phyloP scores from a whole-genome alignment of 2,329 filamentous ascomycete species.

The Reticulascus tulasneorum region DNA sequence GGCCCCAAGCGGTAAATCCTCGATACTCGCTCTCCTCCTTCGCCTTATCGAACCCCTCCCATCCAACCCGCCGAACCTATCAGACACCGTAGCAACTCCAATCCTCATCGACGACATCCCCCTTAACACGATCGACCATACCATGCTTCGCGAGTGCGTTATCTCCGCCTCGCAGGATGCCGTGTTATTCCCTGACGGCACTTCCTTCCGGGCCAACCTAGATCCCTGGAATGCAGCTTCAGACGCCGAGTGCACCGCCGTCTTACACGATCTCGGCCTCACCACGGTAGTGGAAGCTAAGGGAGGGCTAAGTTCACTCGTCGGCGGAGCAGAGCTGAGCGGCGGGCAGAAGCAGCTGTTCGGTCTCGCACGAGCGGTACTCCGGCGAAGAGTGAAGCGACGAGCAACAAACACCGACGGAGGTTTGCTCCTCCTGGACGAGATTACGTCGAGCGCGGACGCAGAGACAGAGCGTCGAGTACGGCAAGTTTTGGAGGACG shows the following conservation, averaged over 20 bases:
- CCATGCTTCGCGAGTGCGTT: slow-evolving; percentile 39
- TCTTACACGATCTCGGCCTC: slow-evolving; percentile 27
- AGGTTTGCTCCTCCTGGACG: slow-evolving; percentile 26
- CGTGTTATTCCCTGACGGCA: slow-evolving; percentile 40
- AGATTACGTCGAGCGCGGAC: slow-evolving; percentile 28
- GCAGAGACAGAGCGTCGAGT: slow-evolving; percentile 24
- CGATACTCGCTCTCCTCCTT: slow-evolving; percentile 33
- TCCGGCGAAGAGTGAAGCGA: slow-evolving; percentile 33
- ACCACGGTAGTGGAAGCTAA: background rate
- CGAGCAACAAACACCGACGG: background rate
- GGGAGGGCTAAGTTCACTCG: slow-evolving; percentile 9
- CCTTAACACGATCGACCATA: slow-evolving; percentile 33
- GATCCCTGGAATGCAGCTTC: slow-evolving; percentile 32
- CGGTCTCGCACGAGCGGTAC: slow-evolving; percentile 56
- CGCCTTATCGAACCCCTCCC: slow-evolving; percentile 35
- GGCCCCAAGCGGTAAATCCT: slow-evolving; percentile 45
- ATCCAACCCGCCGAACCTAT: background rate
- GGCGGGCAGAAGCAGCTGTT: slow-evolving; percentile 63
- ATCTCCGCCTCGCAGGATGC: slow-evolving; percentile 51
- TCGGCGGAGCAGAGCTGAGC: slow-evolving; percentile 43
- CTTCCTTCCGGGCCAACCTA: slow-evolving; percentile 35
- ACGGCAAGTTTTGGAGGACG: slow-evolving; percentile 22
- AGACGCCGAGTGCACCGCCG: slow-evolving; percentile 23
- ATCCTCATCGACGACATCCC: slow-evolving; percentile 39
- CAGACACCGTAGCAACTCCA: background rate